Conservation (phyloP, 345 rosid species). For the Eucalyptus regnans region DNA sequence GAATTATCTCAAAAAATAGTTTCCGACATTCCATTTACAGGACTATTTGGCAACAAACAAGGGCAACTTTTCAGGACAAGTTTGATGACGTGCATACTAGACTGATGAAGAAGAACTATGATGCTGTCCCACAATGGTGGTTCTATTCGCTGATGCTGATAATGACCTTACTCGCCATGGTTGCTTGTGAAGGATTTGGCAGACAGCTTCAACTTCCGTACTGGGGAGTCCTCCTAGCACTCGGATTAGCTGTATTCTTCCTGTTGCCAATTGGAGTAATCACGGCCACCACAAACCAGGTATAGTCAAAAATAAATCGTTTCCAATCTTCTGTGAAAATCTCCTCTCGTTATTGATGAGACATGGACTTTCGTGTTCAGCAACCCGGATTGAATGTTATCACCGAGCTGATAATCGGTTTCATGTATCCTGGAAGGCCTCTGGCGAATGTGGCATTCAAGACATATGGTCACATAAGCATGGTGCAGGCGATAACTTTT, state of each 20-base stretch:
- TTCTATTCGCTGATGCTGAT: constrained; percentile 12
- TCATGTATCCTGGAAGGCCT: constrained; percentile 42
- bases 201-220: constrained; percentile 42
- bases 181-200: constrained; percentile 32
- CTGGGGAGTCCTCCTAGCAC: constrained; percentile 38
- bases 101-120: constrained; percentile 56
- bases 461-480: constrained; percentile 28
- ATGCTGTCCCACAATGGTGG: constrained; percentile 39
- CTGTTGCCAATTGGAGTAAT: constrained; percentile 36
- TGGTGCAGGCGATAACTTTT: constrained; percentile 29
- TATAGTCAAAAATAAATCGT: background rate
- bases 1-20: background rate
- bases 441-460: constrained; percentile 44
- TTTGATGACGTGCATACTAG: constrained; percentile 55
- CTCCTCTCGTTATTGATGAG: background rate
- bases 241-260: constrained; percentile 27
- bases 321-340: background rate
- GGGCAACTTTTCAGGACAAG: constrained; percentile 12
- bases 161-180: constrained; percentile 16
- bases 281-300: constrained; percentile 51
- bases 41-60: constrained; percentile 26
- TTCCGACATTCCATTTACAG: background rate
- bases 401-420: constrained; percentile 41
- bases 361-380: constrained; percentile 7
- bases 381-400: constrained; percentile 32